A percentile compares a stretch with the other conserved stretches of the same genome.
Evolutionary conservation across 257 asterid genomes (phyloP).

Genomic region (Solanum infundibuliforme): DNA sequence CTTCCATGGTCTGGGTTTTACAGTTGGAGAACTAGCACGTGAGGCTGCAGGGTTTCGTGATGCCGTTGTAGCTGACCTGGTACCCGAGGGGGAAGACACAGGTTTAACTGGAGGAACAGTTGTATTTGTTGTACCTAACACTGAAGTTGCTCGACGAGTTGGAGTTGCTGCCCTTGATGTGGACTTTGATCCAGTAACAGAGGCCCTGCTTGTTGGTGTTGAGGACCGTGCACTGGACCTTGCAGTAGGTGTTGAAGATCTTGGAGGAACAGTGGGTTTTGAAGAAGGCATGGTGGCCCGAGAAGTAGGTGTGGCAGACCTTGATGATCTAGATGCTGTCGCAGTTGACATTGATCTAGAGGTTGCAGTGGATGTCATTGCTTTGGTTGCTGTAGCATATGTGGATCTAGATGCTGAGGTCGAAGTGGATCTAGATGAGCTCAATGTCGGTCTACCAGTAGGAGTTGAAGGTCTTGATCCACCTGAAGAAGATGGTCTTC

Average conservation of each 20-base stretch:
- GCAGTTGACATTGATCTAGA: conserved; percentile 18
- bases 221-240: no score
- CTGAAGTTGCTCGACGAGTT: conserved; percentile 48
- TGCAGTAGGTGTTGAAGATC: conserved; percentile 9
- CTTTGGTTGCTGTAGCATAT: conserved; percentile 30
- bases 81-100: conserved; percentile 34
- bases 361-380: conserved; percentile 15
- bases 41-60: conserved; percentile 38
- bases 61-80: conserved; percentile 32
- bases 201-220: no score
- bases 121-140: conserved; percentile 24
- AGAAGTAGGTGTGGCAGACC: conserved; percentile 84
- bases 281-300: conserved; percentile 42
- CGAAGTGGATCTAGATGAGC: conserved; percentile 9
- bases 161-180: conserved; percentile 14
- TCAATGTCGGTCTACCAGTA: conserved; percentile 68
- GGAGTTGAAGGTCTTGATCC: conserved; percentile 54
- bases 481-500: conserved; percentile 89
- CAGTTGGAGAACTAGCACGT: conserved; percentile 70
- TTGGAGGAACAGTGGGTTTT: conserved; percentile 54
- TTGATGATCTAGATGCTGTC: conserved; percentile 42
- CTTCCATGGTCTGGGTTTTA: conserved; percentile 83
- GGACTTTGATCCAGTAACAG: no score
- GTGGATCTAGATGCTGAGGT: conserved; percentile 36
- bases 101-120: conserved; percentile 34